Conservation (phyloP, 192 early-diverging fungal species). For the Rhizophagus clarus region DNA sequence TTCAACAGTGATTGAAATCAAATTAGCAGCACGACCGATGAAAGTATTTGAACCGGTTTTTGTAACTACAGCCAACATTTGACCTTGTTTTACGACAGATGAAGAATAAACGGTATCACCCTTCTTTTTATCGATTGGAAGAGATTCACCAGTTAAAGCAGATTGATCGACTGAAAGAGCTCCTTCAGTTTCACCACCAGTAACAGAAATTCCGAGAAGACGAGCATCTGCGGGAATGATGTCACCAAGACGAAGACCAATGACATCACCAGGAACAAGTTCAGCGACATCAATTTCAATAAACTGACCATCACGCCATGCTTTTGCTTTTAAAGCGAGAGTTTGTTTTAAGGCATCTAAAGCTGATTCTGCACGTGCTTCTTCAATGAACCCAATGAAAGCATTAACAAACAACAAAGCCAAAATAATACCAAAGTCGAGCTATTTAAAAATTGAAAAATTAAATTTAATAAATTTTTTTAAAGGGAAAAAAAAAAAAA, state of each 20-base stretch:
- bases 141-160: constrained; percentile 91
- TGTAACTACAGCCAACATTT: constrained; percentile 88
- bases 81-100: constrained; percentile 93
- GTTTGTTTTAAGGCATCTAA: constrained; percentile 95
- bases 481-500: constrained; percentile 3
- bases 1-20: constrained; percentile 91
- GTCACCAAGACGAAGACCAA: constrained; percentile 90
- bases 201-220: constrained; percentile 74
- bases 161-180: constrained; percentile 90
- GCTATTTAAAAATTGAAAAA: constrained; percentile 36
- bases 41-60: constrained; percentile 95
- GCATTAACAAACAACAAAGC: constrained; percentile 85
- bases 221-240: constrained; percentile 92
- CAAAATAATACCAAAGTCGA: constrained; percentile 84
- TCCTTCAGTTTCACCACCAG: constrained; percentile 77
- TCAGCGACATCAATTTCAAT: constrained; percentile 71
- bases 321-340: constrained; percentile 82
- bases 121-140: constrained; percentile 85
- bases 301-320: constrained; percentile 77
- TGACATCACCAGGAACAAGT: constrained; percentile 91
- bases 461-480: neutral
- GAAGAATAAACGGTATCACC: constrained; percentile 87
- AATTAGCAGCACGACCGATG: constrained; percentile 91
- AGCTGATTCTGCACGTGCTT: constrained; percentile 91
- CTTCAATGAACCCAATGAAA: constrained; percentile 90